Evolutionary conservation across 2,329 filamentous ascomycete species (phyloP).

Genomic region (Hypoxylon sp.): DNA sequence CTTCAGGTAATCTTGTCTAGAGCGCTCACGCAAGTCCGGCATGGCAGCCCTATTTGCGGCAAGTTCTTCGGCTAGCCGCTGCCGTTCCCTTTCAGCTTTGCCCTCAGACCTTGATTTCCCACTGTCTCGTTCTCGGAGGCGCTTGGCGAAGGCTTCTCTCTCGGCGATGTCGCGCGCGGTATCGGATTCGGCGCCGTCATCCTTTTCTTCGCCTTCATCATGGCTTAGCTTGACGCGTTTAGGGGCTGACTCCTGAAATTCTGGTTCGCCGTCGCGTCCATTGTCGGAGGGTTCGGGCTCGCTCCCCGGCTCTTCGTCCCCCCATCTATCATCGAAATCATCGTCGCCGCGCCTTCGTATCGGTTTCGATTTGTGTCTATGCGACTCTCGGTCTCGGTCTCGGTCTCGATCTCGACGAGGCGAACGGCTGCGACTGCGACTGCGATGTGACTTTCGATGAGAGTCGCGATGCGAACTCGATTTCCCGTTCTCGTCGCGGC

Average conservation of each 20-base stretch:
- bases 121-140: slow-evolving; percentile 79
- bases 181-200: slow-evolving; percentile 70
- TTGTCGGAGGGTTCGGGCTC: slow-evolving; percentile 63
- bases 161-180: slow-evolving; percentile 79
- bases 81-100: slow-evolving; percentile 70
- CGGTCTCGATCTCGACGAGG: slow-evolving; percentile 43
- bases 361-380: slow-evolving; percentile 57
- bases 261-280: slow-evolving; percentile 66
- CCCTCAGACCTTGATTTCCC: slow-evolving; percentile 75
- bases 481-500: slow-evolving; percentile 53
- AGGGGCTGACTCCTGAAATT: slow-evolving; percentile 77
- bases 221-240: slow-evolving; percentile 79
- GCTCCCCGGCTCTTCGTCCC: slow-evolving; percentile 76
- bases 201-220: slow-evolving; percentile 59
- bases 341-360: slow-evolving; percentile 60
- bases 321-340: slow-evolving; percentile 85
- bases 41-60: slow-evolving; percentile 79
- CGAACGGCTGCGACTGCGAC: slow-evolving; percentile 53
- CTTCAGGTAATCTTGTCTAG: slow-evolving; percentile 91
- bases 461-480: slow-evolving; percentile 52
- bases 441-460: slow-evolving; percentile 43
- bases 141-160: slow-evolving; percentile 83
- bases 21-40: slow-evolving; percentile 84
- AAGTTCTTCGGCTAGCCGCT: slow-evolving; percentile 76
- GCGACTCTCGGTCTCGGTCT: slow-evolving; percentile 33